A percentile compares a stretch with the other conserved stretches of the same genome.
Conservation (phyloP, 768 basidiomycete species). For the Trametes meyenii region DNA sequence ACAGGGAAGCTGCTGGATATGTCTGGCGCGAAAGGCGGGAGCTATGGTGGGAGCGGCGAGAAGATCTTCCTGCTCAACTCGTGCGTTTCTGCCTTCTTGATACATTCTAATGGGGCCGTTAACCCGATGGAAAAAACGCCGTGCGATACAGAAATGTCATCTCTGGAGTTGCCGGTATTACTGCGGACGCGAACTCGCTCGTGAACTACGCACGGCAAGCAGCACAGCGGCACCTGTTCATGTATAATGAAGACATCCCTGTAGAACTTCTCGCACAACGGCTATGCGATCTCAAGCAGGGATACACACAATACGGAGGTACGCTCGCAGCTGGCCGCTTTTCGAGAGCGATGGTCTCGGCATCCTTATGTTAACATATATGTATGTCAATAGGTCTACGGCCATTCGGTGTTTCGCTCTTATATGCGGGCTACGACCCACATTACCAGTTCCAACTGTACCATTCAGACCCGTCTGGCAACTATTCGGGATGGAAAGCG, state of each 20-base stretch:
- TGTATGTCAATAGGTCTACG: constrained; percentile 73
- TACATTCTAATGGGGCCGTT: not conserved
- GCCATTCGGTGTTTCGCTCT: constrained; percentile 95
- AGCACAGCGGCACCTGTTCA: constrained; percentile 85
- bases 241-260: constrained; percentile 97
- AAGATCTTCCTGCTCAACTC: constrained; percentile 96
- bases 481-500: constrained; percentile 98
- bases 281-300: constrained; percentile 97
- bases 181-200: constrained; percentile 96
- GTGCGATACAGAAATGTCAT: constrained; percentile 78
- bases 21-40: constrained; percentile 80
- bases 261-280: constrained; percentile 94
- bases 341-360: not conserved
- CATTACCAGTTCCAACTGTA: constrained; percentile 97
- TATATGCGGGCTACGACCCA: constrained; percentile 96
- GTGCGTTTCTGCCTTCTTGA: constrained; percentile 46
- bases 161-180: constrained; percentile 92
- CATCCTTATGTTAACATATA: constrained; percentile 3
- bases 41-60: constrained; percentile 95
- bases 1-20: constrained; percentile 97
- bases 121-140: not conserved
- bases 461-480: constrained; percentile 97
- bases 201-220: constrained; percentile 92
- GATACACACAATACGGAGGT: constrained; percentile 98
- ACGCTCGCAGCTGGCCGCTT: constrained; percentile 26